Base-by-base conservation (phyloP, 2,329 filamentous ascomycete genomes). In the Verticillium isaacii region DNA sequence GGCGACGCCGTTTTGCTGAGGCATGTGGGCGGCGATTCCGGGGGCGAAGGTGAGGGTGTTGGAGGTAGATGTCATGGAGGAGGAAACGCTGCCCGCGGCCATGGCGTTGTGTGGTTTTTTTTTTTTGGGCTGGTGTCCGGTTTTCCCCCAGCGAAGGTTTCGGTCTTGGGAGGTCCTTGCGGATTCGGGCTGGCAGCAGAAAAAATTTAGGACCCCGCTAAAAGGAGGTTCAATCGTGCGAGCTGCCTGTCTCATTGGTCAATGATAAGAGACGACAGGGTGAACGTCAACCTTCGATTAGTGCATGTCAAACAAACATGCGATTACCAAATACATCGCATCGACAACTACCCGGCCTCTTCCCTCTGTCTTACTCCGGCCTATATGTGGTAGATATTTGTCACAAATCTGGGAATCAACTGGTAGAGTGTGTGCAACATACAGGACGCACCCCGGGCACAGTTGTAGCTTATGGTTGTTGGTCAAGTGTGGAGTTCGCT, bases 41-140 rank as follows among this genome's bases (percentile, higher is more conserved):
- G 82, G 77, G 50, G 79, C 75, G 60, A 80, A 78, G 50, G 82
- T 86, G 72, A 88, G 78, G 41, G 86, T 89, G 70, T 89, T 84
- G 5, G 86, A 89, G 63, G 85, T 86, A 41, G 85, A 87, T 62
- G 85, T 87, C 69, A 85, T 79, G 63, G 85, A 86, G 65, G 86
- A 88, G 64, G 82, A 82, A 57, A 80, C 82, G 74, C 81, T 83
- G 68, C 73, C 73, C 65, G 76, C 74, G 61, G 63, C 61, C 63
- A 66, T 66, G 61, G 57, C 61, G 58, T 37, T 61, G 4, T 29
- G 5, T 25, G 25, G 25, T 29, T 5, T 29, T 29, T 29, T 29
- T 5, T 29, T 29, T 29, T 29, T 6, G 29, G 29, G 29, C 25
- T 54, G 12, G 12, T 32, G 41, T 50, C n/a, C 41, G 41, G 41